These are phyloP conservation scores for Pisolithus marmoratus DNA, from an alignment of 768 basidiomycete species.

Conservation along the genomic window DNA sequence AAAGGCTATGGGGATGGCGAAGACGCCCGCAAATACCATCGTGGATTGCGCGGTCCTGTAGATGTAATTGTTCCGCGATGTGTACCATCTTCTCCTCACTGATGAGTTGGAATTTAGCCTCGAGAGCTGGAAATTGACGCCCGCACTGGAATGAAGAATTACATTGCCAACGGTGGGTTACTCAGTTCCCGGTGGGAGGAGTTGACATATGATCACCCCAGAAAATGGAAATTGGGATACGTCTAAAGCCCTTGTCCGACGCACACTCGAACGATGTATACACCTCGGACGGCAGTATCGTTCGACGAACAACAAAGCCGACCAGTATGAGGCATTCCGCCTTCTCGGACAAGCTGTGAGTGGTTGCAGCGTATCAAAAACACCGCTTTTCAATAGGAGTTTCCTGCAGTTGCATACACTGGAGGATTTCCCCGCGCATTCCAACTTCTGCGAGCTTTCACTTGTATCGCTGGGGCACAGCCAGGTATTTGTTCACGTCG, in stretches of 20 bases:
- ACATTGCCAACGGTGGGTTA: slow-evolving; percentile 70
- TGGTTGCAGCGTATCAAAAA: slow-evolving; percentile 18
- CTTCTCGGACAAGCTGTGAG: slow-evolving; percentile 66
- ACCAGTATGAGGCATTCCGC: slow-evolving; percentile 75
- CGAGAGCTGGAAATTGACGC: slow-evolving; percentile 82
- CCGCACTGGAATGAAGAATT: slow-evolving; percentile 90
- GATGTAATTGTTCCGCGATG: slow-evolving; percentile 44
- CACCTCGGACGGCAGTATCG: slow-evolving; percentile 65
- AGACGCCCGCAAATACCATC: slow-evolving; percentile 76
- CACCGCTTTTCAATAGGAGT: not conserved
- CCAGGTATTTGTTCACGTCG: slow-evolving; percentile 84
- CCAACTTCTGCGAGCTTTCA: slow-evolving; percentile 83
- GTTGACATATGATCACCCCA: not conserved
- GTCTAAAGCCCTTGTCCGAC: slow-evolving; percentile 69
- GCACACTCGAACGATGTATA: slow-evolving; percentile 73
- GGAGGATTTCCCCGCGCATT: slow-evolving; percentile 87
- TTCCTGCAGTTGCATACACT: slow-evolving; percentile 60
- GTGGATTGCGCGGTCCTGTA: slow-evolving; percentile 74
- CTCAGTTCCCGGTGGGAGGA: no score
- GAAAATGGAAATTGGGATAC: slow-evolving; percentile 85
- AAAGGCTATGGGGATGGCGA: slow-evolving; percentile 86
- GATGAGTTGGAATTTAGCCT: slow-evolving; percentile 37
- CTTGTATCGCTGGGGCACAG: slow-evolving; percentile 68
- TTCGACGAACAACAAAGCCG: slow-evolving; percentile 50
- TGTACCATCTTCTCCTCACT: not conserved